These are phyloP conservation scores for Theobroma grandiflorum DNA, from an alignment of 441 rosid species.

Conservation along the genomic window DNA sequence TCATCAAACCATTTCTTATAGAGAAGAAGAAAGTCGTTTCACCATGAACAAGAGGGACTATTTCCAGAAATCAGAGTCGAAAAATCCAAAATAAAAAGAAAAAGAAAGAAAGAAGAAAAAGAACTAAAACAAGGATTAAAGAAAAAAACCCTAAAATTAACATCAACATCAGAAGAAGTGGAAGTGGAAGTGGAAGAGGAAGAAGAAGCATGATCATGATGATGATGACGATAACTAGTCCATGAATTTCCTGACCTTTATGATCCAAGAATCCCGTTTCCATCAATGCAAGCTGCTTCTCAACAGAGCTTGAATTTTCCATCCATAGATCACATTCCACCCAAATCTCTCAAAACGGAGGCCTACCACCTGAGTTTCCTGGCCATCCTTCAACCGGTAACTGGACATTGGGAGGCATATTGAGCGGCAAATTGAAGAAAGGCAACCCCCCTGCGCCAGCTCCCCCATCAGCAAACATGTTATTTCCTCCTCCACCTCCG, in stretches of 20 bases:
- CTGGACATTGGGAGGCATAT: constrained; percentile 74
- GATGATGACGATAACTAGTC: constrained; percentile 25
- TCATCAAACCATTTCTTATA: constrained; percentile 32
- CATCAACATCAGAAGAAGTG: constrained; percentile 27
- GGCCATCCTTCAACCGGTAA: constrained; percentile 92
- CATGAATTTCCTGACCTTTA: constrained; percentile 52
- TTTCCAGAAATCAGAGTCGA: constrained; percentile 34
- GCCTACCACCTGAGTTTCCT: constrained; percentile 66
- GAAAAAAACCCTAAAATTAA: constrained; percentile 33
- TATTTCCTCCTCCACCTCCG: constrained; percentile 53
- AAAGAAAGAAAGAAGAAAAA: constrained; percentile 6
- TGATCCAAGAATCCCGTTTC: constrained; percentile 33
- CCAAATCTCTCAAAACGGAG: constrained; percentile 58
- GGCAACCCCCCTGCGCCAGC: constrained; percentile 74
- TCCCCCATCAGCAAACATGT: constrained; percentile 62
- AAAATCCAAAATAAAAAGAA: constrained; percentile 26
- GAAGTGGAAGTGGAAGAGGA: constrained; percentile 22
- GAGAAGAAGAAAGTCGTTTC: constrained; percentile 22
- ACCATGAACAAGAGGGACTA: constrained; percentile 39
- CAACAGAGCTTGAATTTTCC: constrained; percentile 22
- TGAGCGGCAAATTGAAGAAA: constrained; percentile 86
- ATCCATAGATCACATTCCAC: constrained; percentile 21
- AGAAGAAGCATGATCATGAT: constrained; percentile 26
- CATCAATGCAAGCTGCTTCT: constrained; percentile 22
- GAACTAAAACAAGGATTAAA: constrained; percentile 1